A percentile compares a stretch with the other conserved stretches of the same genome.
phyloP scores from a whole-genome alignment of 306 rosid species.

The Biancaea sappan region DNA sequence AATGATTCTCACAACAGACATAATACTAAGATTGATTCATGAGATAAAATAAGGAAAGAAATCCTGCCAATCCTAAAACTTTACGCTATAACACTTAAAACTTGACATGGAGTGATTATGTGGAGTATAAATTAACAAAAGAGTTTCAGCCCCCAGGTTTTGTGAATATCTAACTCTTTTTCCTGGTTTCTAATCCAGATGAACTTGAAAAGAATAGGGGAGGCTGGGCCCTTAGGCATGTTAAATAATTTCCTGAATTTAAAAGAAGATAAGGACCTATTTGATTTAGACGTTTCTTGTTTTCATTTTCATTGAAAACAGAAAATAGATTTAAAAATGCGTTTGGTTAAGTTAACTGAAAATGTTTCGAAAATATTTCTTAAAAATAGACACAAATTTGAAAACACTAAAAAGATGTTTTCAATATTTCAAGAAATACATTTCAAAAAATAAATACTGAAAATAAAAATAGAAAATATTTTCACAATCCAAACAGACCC shows the following conservation, averaged over 20 bases:
- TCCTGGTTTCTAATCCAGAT: neutral
- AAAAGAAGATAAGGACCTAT: neutral
- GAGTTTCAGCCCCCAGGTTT: neutral
- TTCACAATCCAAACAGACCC: no score
- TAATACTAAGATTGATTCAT: neutral
- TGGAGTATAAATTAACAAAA: neutral
- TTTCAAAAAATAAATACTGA: no score
- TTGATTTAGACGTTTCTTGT: no score
- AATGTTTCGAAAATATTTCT: no score
- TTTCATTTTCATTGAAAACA: no score
- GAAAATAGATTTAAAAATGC: no score
- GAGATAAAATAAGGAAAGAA: neutral
- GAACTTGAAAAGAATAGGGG: neutral
- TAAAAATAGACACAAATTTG: no score
- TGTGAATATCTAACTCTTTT: neutral
- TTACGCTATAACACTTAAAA: neutral
- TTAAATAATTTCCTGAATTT: neutral
- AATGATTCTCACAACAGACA: neutral
- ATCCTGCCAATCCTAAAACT: neutral
- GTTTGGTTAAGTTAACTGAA: no score
- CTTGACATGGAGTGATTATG: neutral
- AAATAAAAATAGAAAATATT: no score
- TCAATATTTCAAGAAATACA: no score
- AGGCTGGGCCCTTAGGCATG: neutral
- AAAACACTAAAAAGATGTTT: no score